phyloP scores from a whole-genome alignment of 2,329 filamentous ascomycete genomes.

The Hypoxylon sp. region DNA sequence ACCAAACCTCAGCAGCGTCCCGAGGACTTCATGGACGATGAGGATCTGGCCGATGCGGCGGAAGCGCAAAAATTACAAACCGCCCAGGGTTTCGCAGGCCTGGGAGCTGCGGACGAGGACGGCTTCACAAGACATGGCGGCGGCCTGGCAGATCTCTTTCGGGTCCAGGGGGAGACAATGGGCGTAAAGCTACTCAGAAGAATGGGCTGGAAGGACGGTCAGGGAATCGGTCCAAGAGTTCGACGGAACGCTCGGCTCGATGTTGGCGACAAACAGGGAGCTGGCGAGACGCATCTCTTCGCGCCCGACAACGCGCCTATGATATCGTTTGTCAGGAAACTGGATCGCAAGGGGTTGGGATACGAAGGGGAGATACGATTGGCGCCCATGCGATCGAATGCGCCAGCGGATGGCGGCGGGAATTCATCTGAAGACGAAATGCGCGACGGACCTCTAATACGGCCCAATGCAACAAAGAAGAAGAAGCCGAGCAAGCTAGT shows the following conservation, averaged over 20 bases:
- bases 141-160: conserved; percentile 74
- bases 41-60: conserved; percentile 87
- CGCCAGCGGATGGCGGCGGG: conserved; percentile 44
- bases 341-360: conserved; percentile 74
- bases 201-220: conserved; percentile 96
- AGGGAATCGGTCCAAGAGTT: conserved; percentile 90
- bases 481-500: conserved; percentile 43
- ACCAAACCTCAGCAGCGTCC: conserved; percentile 58
- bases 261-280: conserved; percentile 50
- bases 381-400: conserved; percentile 43
- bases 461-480: conserved; percentile 42
- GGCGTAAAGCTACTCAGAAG: conserved; percentile 83
- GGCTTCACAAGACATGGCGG: conserved; percentile 54
- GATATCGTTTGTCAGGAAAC: conserved; percentile 71
- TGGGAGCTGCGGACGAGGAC: conserved; percentile 72
- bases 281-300: conserved; percentile 72
- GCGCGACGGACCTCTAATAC: conserved; percentile 48
- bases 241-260: conserved; percentile 76
- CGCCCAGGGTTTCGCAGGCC: conserved; percentile 73
- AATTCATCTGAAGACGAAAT: conserved; percentile 54
- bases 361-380: conserved; percentile 67
- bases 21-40: conserved; percentile 98
- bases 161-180: conserved; percentile 79
- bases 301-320: conserved; percentile 81
- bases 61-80: conserved; percentile 80